phyloP scores from a whole-genome alignment of 805 yeast species.

The Kuraishia floccosa region DNA sequence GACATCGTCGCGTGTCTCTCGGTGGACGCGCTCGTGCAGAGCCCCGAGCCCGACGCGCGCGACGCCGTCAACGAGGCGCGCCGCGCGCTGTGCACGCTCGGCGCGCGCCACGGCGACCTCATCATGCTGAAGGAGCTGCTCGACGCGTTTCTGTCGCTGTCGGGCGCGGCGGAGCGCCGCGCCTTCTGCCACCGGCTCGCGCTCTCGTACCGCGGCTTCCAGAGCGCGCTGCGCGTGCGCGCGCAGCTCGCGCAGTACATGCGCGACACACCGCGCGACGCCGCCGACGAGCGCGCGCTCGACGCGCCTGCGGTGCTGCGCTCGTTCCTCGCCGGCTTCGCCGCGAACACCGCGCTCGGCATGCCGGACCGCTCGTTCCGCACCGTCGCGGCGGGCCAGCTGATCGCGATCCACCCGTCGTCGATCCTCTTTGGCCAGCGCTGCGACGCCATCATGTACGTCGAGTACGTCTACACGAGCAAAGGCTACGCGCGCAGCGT shows the following conservation, averaged over 20 bases:
- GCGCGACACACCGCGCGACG: slow-evolving; percentile 21
- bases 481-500: slow-evolving; percentile 90
- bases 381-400: slow-evolving; percentile 75
- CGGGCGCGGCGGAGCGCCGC: slow-evolving; percentile 41
- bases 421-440: slow-evolving; percentile 75
- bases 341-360: slow-evolving; percentile 87
- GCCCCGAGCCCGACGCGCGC: slow-evolving; percentile 69
- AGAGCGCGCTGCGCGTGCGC: slow-evolving; percentile 64
- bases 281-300: slow-evolving; percentile 10
- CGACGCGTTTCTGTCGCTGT: slow-evolving; percentile 37
- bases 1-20: slow-evolving; percentile 91
- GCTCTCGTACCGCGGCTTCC: slow-evolving; percentile 69
- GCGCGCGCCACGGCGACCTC: slow-evolving; percentile 73
- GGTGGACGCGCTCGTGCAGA: slow-evolving; percentile 77
- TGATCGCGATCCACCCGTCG: slow-evolving; percentile 84
- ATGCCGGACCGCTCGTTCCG: slow-evolving; percentile 90
- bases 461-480: slow-evolving; percentile 87
- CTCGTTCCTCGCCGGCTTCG: slow-evolving; percentile 73
- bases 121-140: slow-evolving; percentile 71
- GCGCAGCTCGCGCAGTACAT: slow-evolving; percentile 67
- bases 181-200: slow-evolving; percentile 79
- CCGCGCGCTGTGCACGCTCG: slow-evolving; percentile 55
- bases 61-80: slow-evolving; percentile 79
- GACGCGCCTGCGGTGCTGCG: slow-evolving; percentile 55
- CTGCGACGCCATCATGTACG: slow-evolving; percentile 84